A percentile compares a stretch with the other conserved stretches of the same genome.
Conservation (phyloP, 345 rosid genomes). For the Moringa oleifera region DNA sequence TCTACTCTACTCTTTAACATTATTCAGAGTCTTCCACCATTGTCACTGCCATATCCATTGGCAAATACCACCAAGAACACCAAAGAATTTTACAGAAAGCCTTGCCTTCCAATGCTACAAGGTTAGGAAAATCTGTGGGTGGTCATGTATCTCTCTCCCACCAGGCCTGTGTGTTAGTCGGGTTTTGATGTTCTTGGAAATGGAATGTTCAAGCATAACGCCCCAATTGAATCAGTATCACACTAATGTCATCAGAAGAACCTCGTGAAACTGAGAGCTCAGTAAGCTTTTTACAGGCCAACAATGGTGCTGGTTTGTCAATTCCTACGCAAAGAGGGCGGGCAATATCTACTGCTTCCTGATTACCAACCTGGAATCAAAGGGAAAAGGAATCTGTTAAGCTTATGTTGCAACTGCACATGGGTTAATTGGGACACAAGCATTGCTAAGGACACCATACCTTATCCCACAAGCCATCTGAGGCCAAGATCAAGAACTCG, state of each 20-base stretch:
- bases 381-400: constrained; percentile 4
- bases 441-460: constrained; percentile 17
- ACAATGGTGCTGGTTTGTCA: constrained; percentile 31
- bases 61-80: no score
- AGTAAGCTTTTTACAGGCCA: constrained; percentile 65
- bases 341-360: constrained; percentile 79
- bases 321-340: constrained; percentile 42
- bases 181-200: no score
- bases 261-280: constrained; percentile 64
- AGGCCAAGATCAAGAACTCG: constrained; percentile 86
- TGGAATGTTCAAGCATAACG: constrained; percentile 15
- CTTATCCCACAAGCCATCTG: constrained; percentile 92
- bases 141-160: no score
- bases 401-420: neutral
- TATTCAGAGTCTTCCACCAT: no score
- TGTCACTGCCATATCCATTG: no score
- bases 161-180: no score
- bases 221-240: constrained; percentile 49
- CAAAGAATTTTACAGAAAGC: no score
- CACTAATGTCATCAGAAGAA: constrained; percentile 71
- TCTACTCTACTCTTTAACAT: no score
- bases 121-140: no score
- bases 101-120: no score
- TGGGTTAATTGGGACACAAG: no score
- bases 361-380: constrained; percentile 50